Evolutionary conservation across 1,139 yeast genomes (phyloP).

Genomic region (Candida sp.): DNA sequence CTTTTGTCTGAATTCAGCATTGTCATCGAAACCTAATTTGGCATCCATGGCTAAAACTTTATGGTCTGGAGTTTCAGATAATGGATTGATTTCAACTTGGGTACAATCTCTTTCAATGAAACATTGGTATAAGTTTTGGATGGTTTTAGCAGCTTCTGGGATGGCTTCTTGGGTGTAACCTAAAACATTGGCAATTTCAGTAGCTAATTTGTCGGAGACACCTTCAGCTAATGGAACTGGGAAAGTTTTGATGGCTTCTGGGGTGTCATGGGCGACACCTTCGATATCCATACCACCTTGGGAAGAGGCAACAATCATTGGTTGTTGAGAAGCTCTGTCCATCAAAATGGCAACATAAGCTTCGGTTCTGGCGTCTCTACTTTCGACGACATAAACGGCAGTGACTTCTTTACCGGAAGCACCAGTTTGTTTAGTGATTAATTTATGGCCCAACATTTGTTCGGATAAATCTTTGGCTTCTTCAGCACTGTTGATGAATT

Average conservation of each 20-base stretch:
- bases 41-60: slow-evolving; percentile 98
- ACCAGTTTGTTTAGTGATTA: slow-evolving; percentile 98
- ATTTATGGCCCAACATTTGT: slow-evolving; percentile 88
- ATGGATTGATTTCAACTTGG: slow-evolving; percentile 98
- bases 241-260: slow-evolving; percentile 90
- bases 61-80: slow-evolving; percentile 89
- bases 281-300: slow-evolving; percentile 99
- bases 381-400: slow-evolving; percentile 94
- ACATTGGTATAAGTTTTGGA: slow-evolving; percentile 83
- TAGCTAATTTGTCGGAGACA: slow-evolving; percentile 75
- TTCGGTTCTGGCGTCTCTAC: slow-evolving; percentile 91
- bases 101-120: slow-evolving; percentile 93
- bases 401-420: slow-evolving; percentile 96
- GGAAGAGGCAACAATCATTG: slow-evolving; percentile 92
- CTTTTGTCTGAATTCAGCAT: slow-evolving; percentile 91
- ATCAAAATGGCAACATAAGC: slow-evolving; percentile 92
- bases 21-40: slow-evolving; percentile 96
- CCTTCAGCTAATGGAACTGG: slow-evolving; percentile 78
- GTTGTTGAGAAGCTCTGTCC: slow-evolving; percentile 90
- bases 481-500: slow-evolving; percentile 79
- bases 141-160: slow-evolving; percentile 84
- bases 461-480: slow-evolving; percentile 86
- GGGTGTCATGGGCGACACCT: slow-evolving; percentile 93
- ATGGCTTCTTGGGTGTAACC: slow-evolving; percentile 80
- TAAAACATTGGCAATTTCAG: slow-evolving; percentile 70